These are phyloP conservation scores for Podospora conica DNA, from an alignment of 495 filamentous ascomycete species.

Conservation along the genomic window DNA sequence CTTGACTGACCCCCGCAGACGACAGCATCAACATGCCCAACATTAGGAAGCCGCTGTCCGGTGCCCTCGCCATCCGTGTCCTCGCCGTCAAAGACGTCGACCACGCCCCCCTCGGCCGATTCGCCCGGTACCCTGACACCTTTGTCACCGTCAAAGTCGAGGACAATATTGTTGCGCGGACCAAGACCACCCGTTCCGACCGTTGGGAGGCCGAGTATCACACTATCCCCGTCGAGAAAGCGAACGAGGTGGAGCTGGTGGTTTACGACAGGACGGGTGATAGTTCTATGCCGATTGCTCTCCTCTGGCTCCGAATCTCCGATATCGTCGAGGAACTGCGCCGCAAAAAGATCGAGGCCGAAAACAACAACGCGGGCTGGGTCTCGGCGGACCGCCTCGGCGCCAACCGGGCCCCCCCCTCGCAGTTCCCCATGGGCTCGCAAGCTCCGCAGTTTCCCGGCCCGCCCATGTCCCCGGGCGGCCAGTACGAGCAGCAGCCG, in stretches of 20 bases:
- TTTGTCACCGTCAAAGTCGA: slow-evolving; percentile 95
- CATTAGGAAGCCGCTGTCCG: slow-evolving; percentile 86
- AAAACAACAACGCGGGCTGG: slow-evolving; percentile 87
- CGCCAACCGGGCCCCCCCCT: slow-evolving; percentile 41
- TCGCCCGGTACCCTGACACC: slow-evolving; percentile 86
- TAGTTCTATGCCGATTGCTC: slow-evolving; percentile 83
- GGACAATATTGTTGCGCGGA: slow-evolving; percentile 80
- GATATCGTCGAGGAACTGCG: slow-evolving; percentile 97
- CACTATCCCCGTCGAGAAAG: slow-evolving; percentile 90
- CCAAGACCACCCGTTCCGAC: slow-evolving; percentile 80
- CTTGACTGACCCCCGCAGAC: slow-evolving; percentile 50
- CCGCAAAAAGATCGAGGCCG: slow-evolving; percentile 92
- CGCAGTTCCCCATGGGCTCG: slow-evolving; percentile 51
- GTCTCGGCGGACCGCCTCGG: slow-evolving; percentile 93
- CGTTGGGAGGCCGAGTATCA: slow-evolving; percentile 88
- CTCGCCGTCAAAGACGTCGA: slow-evolving; percentile 90
- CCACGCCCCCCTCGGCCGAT: slow-evolving; percentile 80
- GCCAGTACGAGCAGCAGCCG: slow-evolving; percentile 19
- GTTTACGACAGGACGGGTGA: slow-evolving; percentile 93
- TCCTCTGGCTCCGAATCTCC: slow-evolving; percentile 94
- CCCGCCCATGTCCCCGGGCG: slow-evolving; percentile 30
- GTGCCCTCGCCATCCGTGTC: slow-evolving; percentile 78
- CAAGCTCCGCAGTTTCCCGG: slow-evolving; percentile 39
- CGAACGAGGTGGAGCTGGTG: slow-evolving; percentile 95
- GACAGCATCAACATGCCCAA: slow-evolving; percentile 95